Base-by-base conservation (phyloP, 192 early-diverging fungal species). In the Entomortierella chlamydospora region DNA sequence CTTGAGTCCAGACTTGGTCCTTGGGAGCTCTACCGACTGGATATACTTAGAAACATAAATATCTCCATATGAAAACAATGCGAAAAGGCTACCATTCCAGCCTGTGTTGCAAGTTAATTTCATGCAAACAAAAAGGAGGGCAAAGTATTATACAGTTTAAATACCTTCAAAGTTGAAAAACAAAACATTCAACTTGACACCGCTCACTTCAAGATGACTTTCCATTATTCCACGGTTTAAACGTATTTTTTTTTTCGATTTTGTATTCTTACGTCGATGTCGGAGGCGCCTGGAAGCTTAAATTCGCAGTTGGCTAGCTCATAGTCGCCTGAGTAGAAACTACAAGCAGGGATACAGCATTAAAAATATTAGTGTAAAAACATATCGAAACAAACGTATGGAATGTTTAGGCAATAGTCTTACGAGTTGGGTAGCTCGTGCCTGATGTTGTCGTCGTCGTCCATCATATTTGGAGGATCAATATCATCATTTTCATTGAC, bases 201-300 rank as follows among this genome's bases (percentile, higher is more conserved):
- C 61, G n/a, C 61, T 51, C 17, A 45, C 26, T 15, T 49, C 31
- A 11, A 20, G 43, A 31, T 62, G 61, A 30, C 61, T 51, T 45
- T 62, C 61, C 61, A 62, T 51, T 15, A 62, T 62, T 30, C 20
- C 61, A 15, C 61, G 43, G 47, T 62, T 62, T 30, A 62, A 33
- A 17, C 61, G 43, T 29, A 62, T 62, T 28, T 62, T 62, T 51
- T 62, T n/a, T n/a, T 62, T 33, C 47, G 6, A 31, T 62, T 47
- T 51, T 62, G 61, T 18, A 62, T 61, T 22, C 43, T 33, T 37
- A 61, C 23, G n/a, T 61, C 59, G 2, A 51, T 9, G 1, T 51
- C 45, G 9, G 42, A 8, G 28, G 61, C 61, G 17, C 30, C 61
- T 31, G 61, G n/a, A 30, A 62, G 28, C n/a, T 51, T 62, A 45